phyloP scores from a whole-genome alignment of 2,329 filamentous ascomycete species.

The Conoideocrella luteorostrata region DNA sequence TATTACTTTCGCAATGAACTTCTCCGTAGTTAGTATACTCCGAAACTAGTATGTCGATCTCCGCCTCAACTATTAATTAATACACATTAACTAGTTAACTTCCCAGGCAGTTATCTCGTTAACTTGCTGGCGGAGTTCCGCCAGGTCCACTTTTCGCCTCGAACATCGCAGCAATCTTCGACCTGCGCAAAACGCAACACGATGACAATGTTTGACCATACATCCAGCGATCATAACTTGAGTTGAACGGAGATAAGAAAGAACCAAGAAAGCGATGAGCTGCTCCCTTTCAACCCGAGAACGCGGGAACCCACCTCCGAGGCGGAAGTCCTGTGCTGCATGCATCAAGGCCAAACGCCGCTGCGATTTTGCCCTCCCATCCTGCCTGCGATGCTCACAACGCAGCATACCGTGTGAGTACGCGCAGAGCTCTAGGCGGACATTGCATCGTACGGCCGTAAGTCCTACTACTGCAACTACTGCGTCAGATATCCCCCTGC shows the following conservation, averaged over 20 bases:
- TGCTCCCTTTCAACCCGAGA: constrained; percentile 27
- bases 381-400: constrained; percentile 46
- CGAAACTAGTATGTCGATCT: too few relatives aligned
- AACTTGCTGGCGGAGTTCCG: constrained; percentile 22
- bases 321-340: constrained; percentile 50
- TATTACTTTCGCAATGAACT: too few relatives aligned
- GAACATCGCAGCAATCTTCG: too few relatives aligned
- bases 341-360: constrained; percentile 52
- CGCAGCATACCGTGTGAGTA: constrained; percentile 44
- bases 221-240: too few relatives aligned
- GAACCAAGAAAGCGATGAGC: neutral
- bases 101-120: too few relatives aligned
- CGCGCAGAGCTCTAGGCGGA: constrained; percentile 12
- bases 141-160: constrained; percentile 14
- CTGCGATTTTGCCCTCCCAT: constrained; percentile 45
- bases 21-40: too few relatives aligned
- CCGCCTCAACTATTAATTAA: too few relatives aligned
- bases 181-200: too few relatives aligned
- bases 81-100: too few relatives aligned
- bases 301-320: constrained; percentile 37
- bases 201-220: too few relatives aligned
- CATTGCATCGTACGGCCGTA: neutral
- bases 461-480: constrained; percentile 9
- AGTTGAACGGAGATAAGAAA: neutral
- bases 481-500: constrained; percentile 3